A percentile compares a stretch with the other conserved stretches of the same genome.
These are phyloP conservation scores for Xerophyta viscosa DNA, from an alignment of 106 monocot genomes.

Conservation along the genomic window DNA sequence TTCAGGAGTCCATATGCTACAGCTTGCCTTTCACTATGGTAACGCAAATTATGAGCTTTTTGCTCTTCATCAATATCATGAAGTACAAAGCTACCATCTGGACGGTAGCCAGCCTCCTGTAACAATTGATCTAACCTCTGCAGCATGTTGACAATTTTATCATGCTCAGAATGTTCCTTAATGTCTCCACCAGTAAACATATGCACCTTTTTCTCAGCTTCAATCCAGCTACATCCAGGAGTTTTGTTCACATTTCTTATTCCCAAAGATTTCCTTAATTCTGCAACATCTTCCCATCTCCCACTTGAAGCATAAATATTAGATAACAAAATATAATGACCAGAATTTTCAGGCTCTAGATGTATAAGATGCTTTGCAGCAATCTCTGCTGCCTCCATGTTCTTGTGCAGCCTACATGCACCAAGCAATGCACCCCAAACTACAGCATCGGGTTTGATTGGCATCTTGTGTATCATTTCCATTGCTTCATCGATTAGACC, in stretches of 20 bases:
- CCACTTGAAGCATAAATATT: constrained; percentile 63
- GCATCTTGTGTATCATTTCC: constrained; percentile 53
- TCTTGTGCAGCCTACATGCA: constrained; percentile 61
- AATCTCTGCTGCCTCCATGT: constrained; percentile 53
- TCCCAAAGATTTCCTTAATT: constrained; percentile 49
- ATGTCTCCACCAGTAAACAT: constrained; percentile 60
- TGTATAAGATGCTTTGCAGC: constrained; percentile 44
- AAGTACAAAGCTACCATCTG: constrained; percentile 66
- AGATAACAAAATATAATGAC: constrained; percentile 66
- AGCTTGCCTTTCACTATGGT: constrained; percentile 75
- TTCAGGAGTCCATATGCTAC: constrained; percentile 73
- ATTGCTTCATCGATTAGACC: constrained; percentile 57
- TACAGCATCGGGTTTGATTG: constrained; percentile 66
- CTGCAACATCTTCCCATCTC: constrained; percentile 56
- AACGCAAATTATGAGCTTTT: constrained; percentile 41
- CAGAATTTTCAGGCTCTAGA: constrained; percentile 60
- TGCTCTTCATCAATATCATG: constrained; percentile 88
- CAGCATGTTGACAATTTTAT: constrained; percentile 29
- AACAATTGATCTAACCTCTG: constrained; percentile 36
- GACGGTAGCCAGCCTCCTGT: constrained; percentile 55
- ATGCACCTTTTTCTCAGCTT: constrained; percentile 53
- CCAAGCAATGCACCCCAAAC: constrained; percentile 75
- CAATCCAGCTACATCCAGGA: constrained; percentile 79
- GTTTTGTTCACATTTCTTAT: constrained; percentile 50
- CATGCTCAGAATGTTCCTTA: constrained; percentile 41